phyloP scores from a whole-genome alignment of 768 basidiomycete species.

The Boletus rubroflammeus region DNA sequence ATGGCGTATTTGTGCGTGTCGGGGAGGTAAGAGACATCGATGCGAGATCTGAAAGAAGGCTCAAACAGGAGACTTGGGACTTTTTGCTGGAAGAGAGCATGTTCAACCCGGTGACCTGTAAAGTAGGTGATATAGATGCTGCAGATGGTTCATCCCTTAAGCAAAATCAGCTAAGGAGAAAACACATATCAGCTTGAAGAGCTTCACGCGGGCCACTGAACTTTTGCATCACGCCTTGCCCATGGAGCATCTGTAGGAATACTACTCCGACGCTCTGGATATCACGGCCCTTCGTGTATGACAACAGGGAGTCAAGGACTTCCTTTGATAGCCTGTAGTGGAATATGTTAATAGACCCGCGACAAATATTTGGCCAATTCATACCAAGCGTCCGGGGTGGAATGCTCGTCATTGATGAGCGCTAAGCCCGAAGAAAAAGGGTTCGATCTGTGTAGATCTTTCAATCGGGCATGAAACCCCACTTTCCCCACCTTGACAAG shows the following conservation, averaged over 20 bases:
- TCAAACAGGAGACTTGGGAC: constrained; percentile 51
- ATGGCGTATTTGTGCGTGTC: constrained; percentile 11
- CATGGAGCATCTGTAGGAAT: constrained; percentile 82
- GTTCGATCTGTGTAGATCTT: constrained; percentile 84
- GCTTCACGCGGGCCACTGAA: constrained; percentile 57
- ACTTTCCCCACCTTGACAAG: constrained; percentile 72
- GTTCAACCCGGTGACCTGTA: constrained; percentile 49
- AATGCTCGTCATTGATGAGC: constrained; percentile 14
- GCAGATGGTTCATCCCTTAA: background rate
- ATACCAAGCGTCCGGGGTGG: constrained; percentile 32
- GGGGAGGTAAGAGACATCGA: constrained; percentile 35
- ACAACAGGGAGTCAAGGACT: constrained; percentile 70
- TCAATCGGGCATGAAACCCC: constrained; percentile 65
- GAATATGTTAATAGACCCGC: constrained; percentile 1
- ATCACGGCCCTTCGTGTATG: constrained; percentile 75
- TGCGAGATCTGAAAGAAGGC: constrained; percentile 55
- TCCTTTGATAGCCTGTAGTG: constrained; percentile 67
- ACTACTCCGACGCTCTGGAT: constrained; percentile 80
- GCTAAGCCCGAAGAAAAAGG: constrained; percentile 47
- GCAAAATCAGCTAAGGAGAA: background rate
- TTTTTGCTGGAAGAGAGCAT: constrained; percentile 63
- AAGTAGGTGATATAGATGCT: constrained; percentile 52
- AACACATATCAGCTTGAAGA: constrained; percentile 46
- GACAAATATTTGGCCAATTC: background rate
- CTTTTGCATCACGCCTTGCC: constrained; percentile 57